These are phyloP conservation scores for Emiliania huxleyi DNA, from an alignment of 78 protist species.

Conservation along the genomic window DNA sequence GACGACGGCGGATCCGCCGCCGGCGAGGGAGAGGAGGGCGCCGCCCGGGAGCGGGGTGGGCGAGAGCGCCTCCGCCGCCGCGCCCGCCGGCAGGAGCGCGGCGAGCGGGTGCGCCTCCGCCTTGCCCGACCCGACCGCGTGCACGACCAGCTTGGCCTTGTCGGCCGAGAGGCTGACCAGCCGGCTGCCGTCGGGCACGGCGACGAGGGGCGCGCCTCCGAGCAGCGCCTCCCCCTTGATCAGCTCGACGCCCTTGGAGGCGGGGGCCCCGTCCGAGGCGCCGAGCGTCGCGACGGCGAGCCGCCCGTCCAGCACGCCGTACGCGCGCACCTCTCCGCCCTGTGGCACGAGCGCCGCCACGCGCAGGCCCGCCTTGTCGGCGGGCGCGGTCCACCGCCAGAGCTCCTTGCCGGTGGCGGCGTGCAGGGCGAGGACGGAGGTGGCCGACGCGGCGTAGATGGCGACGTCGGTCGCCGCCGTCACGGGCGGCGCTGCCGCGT, in stretches of 20 bases:
- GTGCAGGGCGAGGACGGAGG: background rate
- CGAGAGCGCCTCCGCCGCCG: background rate
- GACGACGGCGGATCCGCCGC: background rate
- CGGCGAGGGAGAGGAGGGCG: background rate
- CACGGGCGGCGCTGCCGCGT: background rate
- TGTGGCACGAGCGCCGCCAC: too few relatives aligned
- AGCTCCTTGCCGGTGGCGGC: background rate
- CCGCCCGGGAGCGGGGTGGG: background rate
- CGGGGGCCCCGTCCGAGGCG: too few relatives aligned
- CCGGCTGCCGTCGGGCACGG: too few relatives aligned
- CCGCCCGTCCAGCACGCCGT: too few relatives aligned
- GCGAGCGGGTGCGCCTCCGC: background rate
- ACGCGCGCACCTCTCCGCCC: too few relatives aligned
- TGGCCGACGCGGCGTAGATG: background rate
- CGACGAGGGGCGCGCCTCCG: too few relatives aligned
- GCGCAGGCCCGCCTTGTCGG: background rate
- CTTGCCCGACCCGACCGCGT: background rate
- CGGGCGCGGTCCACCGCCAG: background rate
- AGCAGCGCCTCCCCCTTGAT: too few relatives aligned
- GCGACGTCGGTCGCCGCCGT: background rate
- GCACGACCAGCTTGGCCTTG: background rate
- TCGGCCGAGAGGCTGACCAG: too few relatives aligned
- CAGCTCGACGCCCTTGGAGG: too few relatives aligned
- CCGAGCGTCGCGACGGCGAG: too few relatives aligned
- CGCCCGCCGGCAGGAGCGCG: background rate